Conservation (phyloP, 1,284 basidiomycete species). For the Trichosporon inkin region DNA sequence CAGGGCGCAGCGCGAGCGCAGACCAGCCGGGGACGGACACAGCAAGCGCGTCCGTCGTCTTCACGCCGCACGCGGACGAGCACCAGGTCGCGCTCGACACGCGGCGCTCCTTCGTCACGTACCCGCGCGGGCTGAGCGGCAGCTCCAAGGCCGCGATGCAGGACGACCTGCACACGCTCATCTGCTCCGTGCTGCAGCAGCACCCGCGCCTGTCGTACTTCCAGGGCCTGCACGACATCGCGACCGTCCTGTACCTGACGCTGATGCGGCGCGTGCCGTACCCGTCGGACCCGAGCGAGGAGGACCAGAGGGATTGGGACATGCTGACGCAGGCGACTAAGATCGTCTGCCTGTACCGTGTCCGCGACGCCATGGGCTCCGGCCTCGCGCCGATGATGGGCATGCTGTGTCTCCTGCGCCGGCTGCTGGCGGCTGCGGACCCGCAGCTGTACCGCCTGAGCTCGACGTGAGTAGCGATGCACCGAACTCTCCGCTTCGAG, state of each 20-base stretch:
- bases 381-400: conserved; percentile 81
- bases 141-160: conserved; percentile 57
- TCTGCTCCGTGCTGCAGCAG: conserved; percentile 68
- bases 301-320: conserved; percentile 51
- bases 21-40: conserved; percentile 9
- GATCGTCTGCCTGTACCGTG: conserved; percentile 63
- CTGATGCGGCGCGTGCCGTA: conserved; percentile 44
- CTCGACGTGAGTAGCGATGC: conserved; percentile 50
- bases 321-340: conserved; percentile 60
- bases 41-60: conserved; percentile 12
- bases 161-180: conserved; percentile 65
- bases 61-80: conserved; percentile 65
- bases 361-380: conserved; percentile 83
- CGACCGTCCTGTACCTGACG: conserved; percentile 79
- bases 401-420: conserved; percentile 66
- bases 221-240: conserved; percentile 90
- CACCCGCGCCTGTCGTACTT: conserved; percentile 76
- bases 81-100: conserved; percentile 80
- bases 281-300: conserved; percentile 24
- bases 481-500: background rate
- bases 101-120: conserved; percentile 80
- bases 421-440: conserved; percentile 66
- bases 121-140: conserved; percentile 60
- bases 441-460: conserved; percentile 61
- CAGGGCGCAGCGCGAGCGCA: background rate